Percentiles rank a stretch among this genome's conserved stretches.
These are phyloP conservation scores for Cryptosporidium andersoni DNA, from an alignment of 169 alveolate genomes.

Conservation along the genomic window DNA sequence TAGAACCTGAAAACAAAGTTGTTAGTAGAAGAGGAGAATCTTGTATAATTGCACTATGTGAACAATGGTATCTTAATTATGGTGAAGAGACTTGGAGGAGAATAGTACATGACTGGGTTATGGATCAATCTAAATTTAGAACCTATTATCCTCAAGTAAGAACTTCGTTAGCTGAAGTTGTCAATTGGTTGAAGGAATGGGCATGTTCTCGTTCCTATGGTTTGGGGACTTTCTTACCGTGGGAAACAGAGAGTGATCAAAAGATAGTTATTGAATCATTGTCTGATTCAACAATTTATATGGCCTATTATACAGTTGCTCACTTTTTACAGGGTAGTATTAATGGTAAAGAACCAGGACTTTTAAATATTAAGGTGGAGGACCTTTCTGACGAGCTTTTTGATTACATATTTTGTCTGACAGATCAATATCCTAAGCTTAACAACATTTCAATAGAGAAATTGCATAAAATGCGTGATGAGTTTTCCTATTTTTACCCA, in stretches of 20 bases:
- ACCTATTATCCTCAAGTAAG: constrained; percentile 75
- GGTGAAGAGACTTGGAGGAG: constrained; percentile 96
- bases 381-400: constrained; percentile 92
- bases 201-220: constrained; percentile 98
- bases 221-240: constrained; percentile 96
- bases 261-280: constrained; percentile 94
- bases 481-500: constrained; percentile 95
- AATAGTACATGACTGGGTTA: constrained; percentile 88
- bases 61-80: constrained; percentile 97
- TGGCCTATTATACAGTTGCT: constrained; percentile 99
- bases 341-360: constrained; percentile 87
- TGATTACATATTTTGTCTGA: constrained; percentile 91
- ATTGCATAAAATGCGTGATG: constrained; percentile 86
- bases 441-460: constrained; percentile 77
- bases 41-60: constrained; percentile 95
- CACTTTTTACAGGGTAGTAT: constrained; percentile 94
- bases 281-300: constrained; percentile 98
- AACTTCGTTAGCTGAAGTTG: constrained; percentile 72
- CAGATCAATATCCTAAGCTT: constrained; percentile 81
- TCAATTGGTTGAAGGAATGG: constrained; percentile 87
- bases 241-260: constrained; percentile 86
- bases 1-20: constrained; percentile 96
- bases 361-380: constrained; percentile 85
- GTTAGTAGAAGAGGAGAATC: constrained; percentile 95
- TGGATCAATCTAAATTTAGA: constrained; percentile 70